Evolutionary conservation across 148 eudicot species (phyloP), one percentile per base, ranked within the genome.

Genomic region (Amaranthus hypochondriacus): DNA sequence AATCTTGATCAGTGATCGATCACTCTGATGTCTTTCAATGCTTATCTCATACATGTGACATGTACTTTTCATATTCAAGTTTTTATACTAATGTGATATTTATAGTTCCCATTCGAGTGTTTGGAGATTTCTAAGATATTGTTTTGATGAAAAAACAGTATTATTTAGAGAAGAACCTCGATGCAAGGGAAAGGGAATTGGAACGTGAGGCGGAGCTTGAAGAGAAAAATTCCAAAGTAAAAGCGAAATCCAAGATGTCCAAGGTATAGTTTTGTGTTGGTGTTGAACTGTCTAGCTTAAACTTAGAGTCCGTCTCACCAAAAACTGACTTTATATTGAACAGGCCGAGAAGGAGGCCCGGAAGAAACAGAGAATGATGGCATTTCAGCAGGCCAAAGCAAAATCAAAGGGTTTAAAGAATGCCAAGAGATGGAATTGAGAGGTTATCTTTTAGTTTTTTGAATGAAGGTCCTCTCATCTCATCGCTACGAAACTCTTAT

Each of bases 301-400:
- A 48, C 46, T 21, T 60, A 39, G 44, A 15, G 10, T 63, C 12
- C n/a, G 8, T 21, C 9, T 4, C 28, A 49, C 44, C 13, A 4
- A 49, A 66, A 54, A 44, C 9, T 73, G 68, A 56, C 52, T 56
- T 7, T 14, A 42, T 48, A 10, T 48, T 69, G 15, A 54, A 75
- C 87, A 95, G 99, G 97, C 99, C 14, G 97, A 95, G 84, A 95
- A 78, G 78, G 99, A 90, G 86, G 99, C 88, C 69, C 74, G 89
- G 69, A 95, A 90, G 89, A 95, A 95, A 60, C 94, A 95, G 89
- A 95, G 90, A 81, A 73, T 78, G 89, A 82, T 83, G 73, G 87
- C 97, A 42, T 95, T 92, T 76, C 99, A 95, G 86, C 96, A 93
- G 74, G 89, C 92, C 21, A 95, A 92, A 76, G 83, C 94, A 21